Percentiles rank a stretch among this genome's conserved stretches.
Conservation (phyloP, 2,329 filamentous ascomycete species). For the Aureobasidium lini region DNA sequence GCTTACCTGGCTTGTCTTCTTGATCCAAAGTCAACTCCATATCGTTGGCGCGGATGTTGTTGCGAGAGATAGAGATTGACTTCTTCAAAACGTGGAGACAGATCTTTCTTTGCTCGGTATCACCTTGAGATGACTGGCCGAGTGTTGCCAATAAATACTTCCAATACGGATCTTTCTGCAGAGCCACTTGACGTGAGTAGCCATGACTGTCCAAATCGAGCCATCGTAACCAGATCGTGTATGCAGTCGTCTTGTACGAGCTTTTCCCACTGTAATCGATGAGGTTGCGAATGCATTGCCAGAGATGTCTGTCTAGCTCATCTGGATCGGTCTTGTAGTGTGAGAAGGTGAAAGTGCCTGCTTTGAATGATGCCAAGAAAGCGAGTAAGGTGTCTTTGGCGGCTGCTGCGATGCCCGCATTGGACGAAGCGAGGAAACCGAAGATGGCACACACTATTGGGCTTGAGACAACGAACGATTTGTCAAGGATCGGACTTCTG, state of each 20-base stretch:
- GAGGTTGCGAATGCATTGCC: slow-evolving; percentile 7
- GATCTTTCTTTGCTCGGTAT: slow-evolving; percentile 39
- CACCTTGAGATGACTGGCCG: slow-evolving; percentile 27
- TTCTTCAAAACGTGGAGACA: slow-evolving; percentile 38
- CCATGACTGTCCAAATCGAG: slow-evolving; percentile 10
- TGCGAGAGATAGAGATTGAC: slow-evolving; percentile 26
- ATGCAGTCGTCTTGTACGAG: slow-evolving; percentile 13
- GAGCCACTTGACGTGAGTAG: background rate
- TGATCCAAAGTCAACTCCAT: slow-evolving; percentile 9
- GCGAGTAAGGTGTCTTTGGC: slow-evolving; percentile 14
- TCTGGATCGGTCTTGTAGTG: background rate
- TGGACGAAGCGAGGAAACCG: slow-evolving; percentile 3
- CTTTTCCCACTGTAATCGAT: background rate
- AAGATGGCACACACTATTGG: background rate
- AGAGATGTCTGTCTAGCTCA: slow-evolving; percentile 7
- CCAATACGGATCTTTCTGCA: slow-evolving; percentile 33
- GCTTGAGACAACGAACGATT: background rate
- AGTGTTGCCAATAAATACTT: slow-evolving; percentile 31
- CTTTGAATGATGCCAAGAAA: slow-evolving; percentile 6
- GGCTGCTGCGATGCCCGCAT: slow-evolving; percentile 3
- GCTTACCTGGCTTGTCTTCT: slow-evolving; percentile 19
- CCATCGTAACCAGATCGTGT: slow-evolving; percentile 16
- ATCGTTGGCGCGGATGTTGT: slow-evolving; percentile 12
- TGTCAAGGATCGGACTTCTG: background rate
- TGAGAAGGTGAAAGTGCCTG: background rate